Evolutionary conservation across 2,329 filamentous ascomycete genomes (phyloP).

Genomic region (Didymella keratinophila): DNA sequence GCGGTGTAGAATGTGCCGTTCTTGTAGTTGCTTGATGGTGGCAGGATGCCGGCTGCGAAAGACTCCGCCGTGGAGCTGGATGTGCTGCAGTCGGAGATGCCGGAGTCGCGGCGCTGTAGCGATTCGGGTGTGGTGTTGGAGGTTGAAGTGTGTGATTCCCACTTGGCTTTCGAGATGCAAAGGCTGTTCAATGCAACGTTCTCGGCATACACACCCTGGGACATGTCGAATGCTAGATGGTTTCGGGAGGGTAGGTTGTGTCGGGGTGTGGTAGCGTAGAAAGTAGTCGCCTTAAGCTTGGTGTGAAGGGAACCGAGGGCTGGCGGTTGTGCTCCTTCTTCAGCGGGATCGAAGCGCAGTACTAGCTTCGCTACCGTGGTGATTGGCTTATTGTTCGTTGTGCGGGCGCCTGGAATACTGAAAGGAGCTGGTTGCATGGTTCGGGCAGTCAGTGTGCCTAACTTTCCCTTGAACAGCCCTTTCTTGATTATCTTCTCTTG

Average conservation of each 20-base stretch:
- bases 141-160: slow-evolving; percentile 58
- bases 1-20: slow-evolving; percentile 65
- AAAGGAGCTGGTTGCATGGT: slow-evolving; percentile 66
- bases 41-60: slow-evolving; percentile 43
- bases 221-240: slow-evolving; percentile 54
- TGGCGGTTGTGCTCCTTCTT: slow-evolving; percentile 60
- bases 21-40: slow-evolving; percentile 53
- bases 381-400: slow-evolving; percentile 52
- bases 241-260: slow-evolving; percentile 58
- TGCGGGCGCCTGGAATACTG: slow-evolving; percentile 55
- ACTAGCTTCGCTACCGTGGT: slow-evolving; percentile 64
- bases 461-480: slow-evolving; percentile 65
- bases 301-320: slow-evolving; percentile 60
- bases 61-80: slow-evolving; percentile 23
- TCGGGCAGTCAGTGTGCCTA: slow-evolving; percentile 65
- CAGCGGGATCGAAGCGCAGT: slow-evolving; percentile 67
- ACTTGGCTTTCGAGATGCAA: slow-evolving; percentile 65
- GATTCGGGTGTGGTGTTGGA: slow-evolving; percentile 40
- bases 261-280: slow-evolving; percentile 62
- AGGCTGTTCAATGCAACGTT: slow-evolving; percentile 62
- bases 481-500: slow-evolving; percentile 68
- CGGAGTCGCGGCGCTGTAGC: slow-evolving; percentile 53
- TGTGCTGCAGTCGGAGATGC: slow-evolving; percentile 47
- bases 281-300: slow-evolving; percentile 66
- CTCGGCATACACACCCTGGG: slow-evolving; percentile 63